Evolutionary conservation across 805 yeast genomes (phyloP).

Genomic region (Cyberlindnera petersonii): DNA sequence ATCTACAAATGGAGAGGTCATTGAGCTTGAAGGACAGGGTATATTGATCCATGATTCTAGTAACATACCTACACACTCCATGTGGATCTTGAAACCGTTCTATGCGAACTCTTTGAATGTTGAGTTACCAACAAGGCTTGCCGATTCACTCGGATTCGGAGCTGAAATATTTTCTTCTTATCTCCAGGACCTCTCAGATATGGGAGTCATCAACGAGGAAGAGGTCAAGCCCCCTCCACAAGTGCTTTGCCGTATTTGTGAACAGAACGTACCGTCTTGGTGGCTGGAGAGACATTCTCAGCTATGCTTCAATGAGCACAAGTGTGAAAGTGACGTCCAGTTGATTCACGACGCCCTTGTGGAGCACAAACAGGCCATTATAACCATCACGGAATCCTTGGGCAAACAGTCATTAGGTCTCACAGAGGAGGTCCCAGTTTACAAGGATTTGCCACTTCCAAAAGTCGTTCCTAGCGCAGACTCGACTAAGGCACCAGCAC

Average conservation of each 20-base stretch:
- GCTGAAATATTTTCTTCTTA: constrained; percentile 78
- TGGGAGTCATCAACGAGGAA: constrained; percentile 58
- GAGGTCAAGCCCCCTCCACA: constrained; percentile 75
- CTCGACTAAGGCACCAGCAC: constrained; percentile 16
- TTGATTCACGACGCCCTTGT: constrained; percentile 66
- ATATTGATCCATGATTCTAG: constrained; percentile 67
- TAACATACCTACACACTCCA: constrained; percentile 67
- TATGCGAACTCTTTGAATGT: constrained; percentile 58
- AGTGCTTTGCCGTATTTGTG: constrained; percentile 90
- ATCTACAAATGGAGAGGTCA: constrained; percentile 56
- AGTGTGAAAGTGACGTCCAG: constrained; percentile 73
- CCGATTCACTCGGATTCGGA: constrained; percentile 85
- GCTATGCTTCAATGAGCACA: constrained; percentile 80
- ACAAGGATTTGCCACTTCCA: constrained; percentile 55
- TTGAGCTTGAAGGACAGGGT: constrained; percentile 92
- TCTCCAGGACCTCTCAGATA: constrained; percentile 57
- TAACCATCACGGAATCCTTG: constrained; percentile 31
- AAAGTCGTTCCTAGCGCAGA: constrained; percentile 20
- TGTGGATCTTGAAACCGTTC: constrained; percentile 90
- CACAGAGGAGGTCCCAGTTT: constrained; percentile 32
- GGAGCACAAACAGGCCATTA: constrained; percentile 61
- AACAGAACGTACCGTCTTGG: constrained; percentile 89
- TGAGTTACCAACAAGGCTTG: constrained; percentile 64
- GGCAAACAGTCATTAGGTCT: constrained; percentile 23
- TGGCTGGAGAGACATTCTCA: constrained; percentile 92